Evolutionary conservation across 2,329 filamentous ascomycete genomes (phyloP).

Genomic region (Colletotrichum brevisporum): DNA sequence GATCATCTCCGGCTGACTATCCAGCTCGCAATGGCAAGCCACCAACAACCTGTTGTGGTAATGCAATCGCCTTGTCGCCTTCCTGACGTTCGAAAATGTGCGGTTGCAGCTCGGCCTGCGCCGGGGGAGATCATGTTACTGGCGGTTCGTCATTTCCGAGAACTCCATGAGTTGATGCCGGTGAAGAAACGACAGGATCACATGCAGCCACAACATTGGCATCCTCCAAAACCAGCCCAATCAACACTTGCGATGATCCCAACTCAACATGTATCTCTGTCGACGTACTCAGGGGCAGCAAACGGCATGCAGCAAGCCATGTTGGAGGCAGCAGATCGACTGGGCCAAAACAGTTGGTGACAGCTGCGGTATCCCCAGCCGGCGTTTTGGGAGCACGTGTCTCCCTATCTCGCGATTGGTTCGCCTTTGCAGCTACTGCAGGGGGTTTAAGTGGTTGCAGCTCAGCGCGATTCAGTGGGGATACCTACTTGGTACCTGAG

Average conservation of each 20-base stretch:
- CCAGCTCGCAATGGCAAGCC: too few relatives aligned
- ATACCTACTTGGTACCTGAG: neutral
- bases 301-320: neutral
- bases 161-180: too few relatives aligned
- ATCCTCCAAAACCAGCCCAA: too few relatives aligned
- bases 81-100: too few relatives aligned
- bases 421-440: constrained; percentile 18
- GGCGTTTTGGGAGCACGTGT: constrained; percentile 12
- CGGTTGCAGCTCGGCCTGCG: too few relatives aligned
- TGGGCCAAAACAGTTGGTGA: constrained; percentile 7
- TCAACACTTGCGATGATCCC: too few relatives aligned
- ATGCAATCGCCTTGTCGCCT: neutral
- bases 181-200: too few relatives aligned
- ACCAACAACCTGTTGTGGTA: too few relatives aligned
- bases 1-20: too few relatives aligned
- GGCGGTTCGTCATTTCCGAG: too few relatives aligned
- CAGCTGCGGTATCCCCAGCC: constrained; percentile 7
- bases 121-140: too few relatives aligned
- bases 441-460: constrained; percentile 41
- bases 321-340: constrained; percentile 8
- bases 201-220: too few relatives aligned
- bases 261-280: neutral
- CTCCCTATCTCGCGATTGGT: constrained; percentile 9
- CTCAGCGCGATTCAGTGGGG: neutral
- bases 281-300: constrained; percentile 1